Base-by-base conservation (phyloP, 768 basidiomycete species). In the Tulasnella sp. region DNA sequence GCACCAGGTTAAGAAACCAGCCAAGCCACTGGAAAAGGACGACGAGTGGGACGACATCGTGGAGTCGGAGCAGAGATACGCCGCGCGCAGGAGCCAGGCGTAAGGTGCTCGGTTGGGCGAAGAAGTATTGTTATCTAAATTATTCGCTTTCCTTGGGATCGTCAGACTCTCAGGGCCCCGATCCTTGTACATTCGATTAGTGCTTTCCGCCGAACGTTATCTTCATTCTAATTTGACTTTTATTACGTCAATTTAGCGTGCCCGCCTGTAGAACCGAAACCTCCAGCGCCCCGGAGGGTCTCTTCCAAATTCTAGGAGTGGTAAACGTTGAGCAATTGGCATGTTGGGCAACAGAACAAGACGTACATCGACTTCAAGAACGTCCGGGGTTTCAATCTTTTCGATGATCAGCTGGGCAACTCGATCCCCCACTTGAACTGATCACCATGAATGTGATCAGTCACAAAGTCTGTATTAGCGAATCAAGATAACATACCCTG, bases 211-310 rank as follows among this genome's bases (percentile, higher is more conserved):
- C 29, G 17, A 52, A 52, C 29, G 14, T 2, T 22, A 52, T 52
- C 47, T 52, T 52, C 47, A 52, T 52, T 52, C 47, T 52, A 52
- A 52, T 52, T 3, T 19, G 42, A 52, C n/a, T 52, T 6, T 5
- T n/a, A n/a, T 22, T 52, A 52, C 47, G 47, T 52, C 19, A 52
- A 22, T 22, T 52, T 52, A 26, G 47, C 81, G 77, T 94, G 90
- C 11, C 95, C 95, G 12, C 96, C 96, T 3, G 96, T 98, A 5
- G 95, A 98, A 0, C 97, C 97, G 76, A 97, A 98, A 0, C 95
- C 97, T 41, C 88, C 89, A 29, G 83, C 83, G 22, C 97, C 96
- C 44, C 97, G 88, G 36, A 86, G 77, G 0, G 97, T 98, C 73
- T 89, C 88, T 67, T 93, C 92, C 7, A 99, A 87, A 75, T 90